Evolutionary conservation across 2,329 filamentous ascomycete species (phyloP).

Genomic region (Sodiomyces alkalinus): DNA sequence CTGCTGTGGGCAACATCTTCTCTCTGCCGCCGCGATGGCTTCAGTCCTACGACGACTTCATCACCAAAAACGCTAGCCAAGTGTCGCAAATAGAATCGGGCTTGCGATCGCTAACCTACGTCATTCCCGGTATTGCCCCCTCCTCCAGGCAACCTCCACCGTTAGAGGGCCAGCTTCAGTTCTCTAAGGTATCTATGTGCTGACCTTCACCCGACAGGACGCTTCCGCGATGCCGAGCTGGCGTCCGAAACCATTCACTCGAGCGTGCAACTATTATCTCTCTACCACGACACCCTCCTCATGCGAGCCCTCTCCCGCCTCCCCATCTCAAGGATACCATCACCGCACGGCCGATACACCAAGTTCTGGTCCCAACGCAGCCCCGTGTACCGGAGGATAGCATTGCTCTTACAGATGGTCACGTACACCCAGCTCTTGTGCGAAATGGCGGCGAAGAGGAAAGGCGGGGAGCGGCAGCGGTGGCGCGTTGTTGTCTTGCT

Average conservation of each 20-base stretch:
- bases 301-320: conserved; percentile 45
- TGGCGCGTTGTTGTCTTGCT: conserved; percentile 81
- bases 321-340: conserved; percentile 36
- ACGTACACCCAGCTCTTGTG: conserved; percentile 93
- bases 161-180: no score
- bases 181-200: no score
- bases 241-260: conserved; percentile 88
- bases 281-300: conserved; percentile 86
- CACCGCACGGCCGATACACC: conserved; percentile 50
- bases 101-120: conserved; percentile 82
- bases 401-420: conserved; percentile 72
- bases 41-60: conserved; percentile 70
- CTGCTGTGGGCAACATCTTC: conserved; percentile 19
- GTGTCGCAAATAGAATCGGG: conserved; percentile 93
- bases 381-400: conserved; percentile 63
- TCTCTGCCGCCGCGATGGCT: conserved; percentile 51
- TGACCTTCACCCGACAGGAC: conserved; percentile 31
- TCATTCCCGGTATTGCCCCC: conserved; percentile 59
- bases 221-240: conserved; percentile 84
- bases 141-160: no score
- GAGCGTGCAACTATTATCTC: conserved; percentile 72
- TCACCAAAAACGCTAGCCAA: conserved; percentile 85
- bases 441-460: conserved; percentile 89
- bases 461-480: conserved; percentile 59
- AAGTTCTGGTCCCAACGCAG: conserved; percentile 49